Base-by-base conservation (phyloP, 2,329 filamentous ascomycete species). In the Ophiostoma angusticollis region DNA sequence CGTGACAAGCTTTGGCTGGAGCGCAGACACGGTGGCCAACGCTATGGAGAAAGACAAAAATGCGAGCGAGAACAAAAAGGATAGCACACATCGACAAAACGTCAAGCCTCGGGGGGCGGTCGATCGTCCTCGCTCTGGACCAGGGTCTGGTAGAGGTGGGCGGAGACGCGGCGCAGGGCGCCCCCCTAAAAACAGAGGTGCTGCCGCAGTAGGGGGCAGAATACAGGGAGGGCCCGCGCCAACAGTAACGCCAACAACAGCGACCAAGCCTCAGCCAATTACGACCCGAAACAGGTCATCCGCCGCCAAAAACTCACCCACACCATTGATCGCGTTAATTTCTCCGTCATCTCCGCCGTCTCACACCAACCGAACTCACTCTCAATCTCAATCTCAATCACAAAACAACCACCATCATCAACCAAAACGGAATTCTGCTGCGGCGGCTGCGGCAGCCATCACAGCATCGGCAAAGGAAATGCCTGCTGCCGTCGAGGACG, bases 241-340 rank as follows among this genome's bases (percentile, higher is more conserved):
- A 30, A 25, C 31, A 19, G 40, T 40, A 37, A 29, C 36, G 36
- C 32, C 42, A 42, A 32, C 43, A 35, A 36, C 34, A 42, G 46
- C 40, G 40, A 41, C 34, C 29, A 35, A 46, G 31, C 39, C 31
- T 21, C 50, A 54, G 45, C 54, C 54, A 55, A 54, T 54, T 41
- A 42, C 43, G 38, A 47, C 45, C 42, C 50, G 51, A 33, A 50
- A 51, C 35, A 49, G 47, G 44, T 45, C 48, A 32, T 47, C 49
- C 45, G 40, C 49, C 45, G 40, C 50, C 30, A 52, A 51, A 49
- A 58, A 52, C 42, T 24, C 43, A 13, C 37, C 40, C 35, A 45
- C 40, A 18, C 25, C 35, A 18, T 22, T 19, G 16, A 27, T 35
- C 41, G 43, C 40, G 37, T 41, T 35, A 45, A 46, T 46, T 45